These are phyloP conservation scores for Monosporascus sp. DNA, from an alignment of 2,329 filamentous ascomycete species.

Conservation along the genomic window DNA sequence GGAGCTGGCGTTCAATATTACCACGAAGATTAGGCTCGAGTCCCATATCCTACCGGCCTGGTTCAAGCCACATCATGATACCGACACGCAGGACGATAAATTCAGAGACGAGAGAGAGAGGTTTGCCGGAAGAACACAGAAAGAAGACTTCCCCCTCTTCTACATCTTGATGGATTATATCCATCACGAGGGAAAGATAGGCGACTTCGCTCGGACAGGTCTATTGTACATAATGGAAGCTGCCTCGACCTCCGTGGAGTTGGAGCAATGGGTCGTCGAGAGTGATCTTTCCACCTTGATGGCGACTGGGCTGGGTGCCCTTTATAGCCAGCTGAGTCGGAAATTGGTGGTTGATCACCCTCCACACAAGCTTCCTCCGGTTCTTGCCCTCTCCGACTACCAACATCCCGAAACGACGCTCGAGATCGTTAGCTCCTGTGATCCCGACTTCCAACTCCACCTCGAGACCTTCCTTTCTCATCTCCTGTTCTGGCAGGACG, in stretches of 20 bases:
- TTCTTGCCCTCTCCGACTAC: slow-evolving; percentile 87
- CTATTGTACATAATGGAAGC: slow-evolving; percentile 94
- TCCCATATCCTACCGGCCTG: slow-evolving; percentile 83
- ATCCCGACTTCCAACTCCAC: slow-evolving; percentile 73
- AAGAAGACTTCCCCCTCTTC: slow-evolving; percentile 91
- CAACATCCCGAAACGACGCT: slow-evolving; percentile 63
- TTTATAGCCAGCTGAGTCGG: slow-evolving; percentile 61
- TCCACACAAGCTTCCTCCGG: slow-evolving; percentile 69
- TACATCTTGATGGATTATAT: slow-evolving; percentile 96
- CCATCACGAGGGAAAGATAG: slow-evolving; percentile 88
- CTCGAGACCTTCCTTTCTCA: slow-evolving; percentile 93
- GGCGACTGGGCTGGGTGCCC: slow-evolving; percentile 86
- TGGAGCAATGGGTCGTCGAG: slow-evolving; percentile 96
- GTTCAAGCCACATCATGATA: slow-evolving; percentile 62
- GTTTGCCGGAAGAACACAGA: slow-evolving; percentile 79
- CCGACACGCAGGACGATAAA: slow-evolving; percentile 29
- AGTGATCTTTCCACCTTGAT: slow-evolving; percentile 95
- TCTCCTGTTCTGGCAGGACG: slow-evolving; percentile 96
- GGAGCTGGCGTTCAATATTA: slow-evolving; percentile 90
- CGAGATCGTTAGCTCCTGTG: slow-evolving; percentile 69
- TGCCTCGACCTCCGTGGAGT: slow-evolving; percentile 70
- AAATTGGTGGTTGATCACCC: slow-evolving; percentile 78
- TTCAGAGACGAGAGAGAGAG: slow-evolving; percentile 50
- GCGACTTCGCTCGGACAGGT: slow-evolving; percentile 92
- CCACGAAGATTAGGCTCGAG: slow-evolving; percentile 89